Base-by-base conservation (phyloP, 2,329 filamentous ascomycete genomes). In the Nemania serpens region DNA sequence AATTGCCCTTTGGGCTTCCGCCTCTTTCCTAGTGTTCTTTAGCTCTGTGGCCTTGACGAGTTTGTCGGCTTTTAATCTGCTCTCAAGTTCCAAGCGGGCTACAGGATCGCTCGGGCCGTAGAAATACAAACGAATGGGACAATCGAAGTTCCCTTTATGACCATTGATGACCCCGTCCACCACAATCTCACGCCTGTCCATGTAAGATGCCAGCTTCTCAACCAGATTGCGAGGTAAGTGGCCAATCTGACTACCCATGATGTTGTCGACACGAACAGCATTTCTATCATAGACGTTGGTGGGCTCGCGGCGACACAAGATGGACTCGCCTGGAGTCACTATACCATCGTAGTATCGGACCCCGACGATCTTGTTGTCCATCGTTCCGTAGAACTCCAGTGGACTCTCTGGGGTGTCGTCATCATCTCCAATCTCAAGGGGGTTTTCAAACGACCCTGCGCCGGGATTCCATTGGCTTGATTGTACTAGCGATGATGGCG, bases 201-300 rank as follows among this genome's bases (percentile, higher is more conserved):
- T 81, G 71, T 91, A 92, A 1, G 82, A 84, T 0, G 91, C 87
- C 55, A 97, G 77, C 74, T 90, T 94, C n/a, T 80, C 77, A 0
- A 88, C 91, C 20, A 91, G 71, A 1, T 76, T 79, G 12, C 85
- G 81, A 6, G 90, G 89, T 42, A 96, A 79, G 74, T 96, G 91
- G 0, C 92, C 92, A 68, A 96, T 91, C 69, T 96, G 91, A 7
- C 75, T 73, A 15, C 86, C 84, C 70, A 90, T 83, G 13, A 93
- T 90, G 73, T 95, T 96, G 68, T 90, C 82, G 1, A 96, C 85
- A 5, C 86, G 84, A 59, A 96, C 91, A 0, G 91, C 91, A 75
- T 95, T 95, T 5, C 67, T 64, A 71, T 95, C 91, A 70, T 89
- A 91, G 66, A 79, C 54, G 66, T 92, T 92, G 2, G 70, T 66